A percentile compares a stretch with the other conserved stretches of the same genome.
phyloP scores from a whole-genome alignment of 176 grass and related monocot genomes.

The Ananas comosus region DNA sequence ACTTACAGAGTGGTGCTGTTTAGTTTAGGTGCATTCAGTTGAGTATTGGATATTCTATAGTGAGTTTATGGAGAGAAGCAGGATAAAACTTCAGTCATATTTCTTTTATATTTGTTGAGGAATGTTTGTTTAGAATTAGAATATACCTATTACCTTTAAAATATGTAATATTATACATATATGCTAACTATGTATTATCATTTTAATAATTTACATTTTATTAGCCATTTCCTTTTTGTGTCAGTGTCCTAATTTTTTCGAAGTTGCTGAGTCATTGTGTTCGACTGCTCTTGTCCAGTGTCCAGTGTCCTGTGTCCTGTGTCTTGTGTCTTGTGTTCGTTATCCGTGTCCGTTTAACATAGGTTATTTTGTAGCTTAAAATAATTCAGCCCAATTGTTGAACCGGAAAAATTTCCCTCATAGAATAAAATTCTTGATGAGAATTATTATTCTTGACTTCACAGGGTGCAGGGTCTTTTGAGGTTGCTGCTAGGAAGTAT shows the following conservation, averaged over 20 bases:
- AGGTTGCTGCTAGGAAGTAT: conserved; percentile 92
- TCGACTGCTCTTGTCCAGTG: too few relatives aligned
- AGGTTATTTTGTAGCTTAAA: too few relatives aligned
- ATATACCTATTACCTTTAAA: too few relatives aligned
- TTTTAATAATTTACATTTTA: conserved; percentile 8
- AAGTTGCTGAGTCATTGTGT: too few relatives aligned
- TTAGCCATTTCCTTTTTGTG: neutral
- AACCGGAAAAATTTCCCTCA: too few relatives aligned
- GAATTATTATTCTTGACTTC: neutral
- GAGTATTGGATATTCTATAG: neutral
- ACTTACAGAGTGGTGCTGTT: neutral
- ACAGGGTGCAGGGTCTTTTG: conserved; percentile 89
- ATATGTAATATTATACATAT: neutral
- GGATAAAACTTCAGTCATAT: neutral
- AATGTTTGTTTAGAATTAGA: too few relatives aligned
- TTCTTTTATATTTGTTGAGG: too few relatives aligned
- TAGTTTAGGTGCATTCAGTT: neutral
- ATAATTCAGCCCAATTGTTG: neutral
- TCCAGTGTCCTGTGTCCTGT: too few relatives aligned
- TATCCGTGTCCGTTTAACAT: too few relatives aligned
- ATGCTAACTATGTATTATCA: conserved; percentile 6
- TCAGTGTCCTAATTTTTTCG: too few relatives aligned
- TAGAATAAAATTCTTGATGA: neutral
- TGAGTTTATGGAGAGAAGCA: neutral
- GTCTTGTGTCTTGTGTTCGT: too few relatives aligned